Percentiles rank a stretch among this genome's conserved stretches.
These are phyloP conservation scores for Hypoxylon crocopeplum DNA, from an alignment of 495 filamentous ascomycete species.

Conservation along the genomic window DNA sequence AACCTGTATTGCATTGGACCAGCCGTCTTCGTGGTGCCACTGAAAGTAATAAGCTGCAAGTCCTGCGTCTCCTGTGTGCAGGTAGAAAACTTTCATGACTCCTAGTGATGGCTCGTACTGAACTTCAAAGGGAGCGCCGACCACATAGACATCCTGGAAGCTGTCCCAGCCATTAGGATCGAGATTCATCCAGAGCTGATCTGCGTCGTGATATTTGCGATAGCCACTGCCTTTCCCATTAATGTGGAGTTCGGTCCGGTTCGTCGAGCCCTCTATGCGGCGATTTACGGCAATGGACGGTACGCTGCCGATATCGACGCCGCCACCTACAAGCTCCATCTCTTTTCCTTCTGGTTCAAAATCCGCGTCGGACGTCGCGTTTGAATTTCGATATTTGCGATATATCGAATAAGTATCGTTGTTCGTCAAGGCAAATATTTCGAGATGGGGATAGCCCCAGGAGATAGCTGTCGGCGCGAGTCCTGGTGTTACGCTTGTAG, in stretches of 20 bases:
- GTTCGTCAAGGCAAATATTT: constrained; percentile 14
- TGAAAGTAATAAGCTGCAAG: constrained; percentile 5
- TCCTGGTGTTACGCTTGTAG: constrained; percentile 5
- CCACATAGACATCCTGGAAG: neutral
- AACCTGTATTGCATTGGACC: constrained; percentile 1
- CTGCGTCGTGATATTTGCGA: neutral
- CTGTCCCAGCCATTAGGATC: neutral
- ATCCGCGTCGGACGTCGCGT: neutral
- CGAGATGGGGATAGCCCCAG: constrained; percentile 24
- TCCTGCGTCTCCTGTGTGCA: neutral
- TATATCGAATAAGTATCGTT: constrained; percentile 6
- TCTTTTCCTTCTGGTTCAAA: constrained; percentile 1
- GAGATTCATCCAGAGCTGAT: neutral
- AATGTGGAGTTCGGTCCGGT: constrained; percentile 10
- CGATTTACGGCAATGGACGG: constrained; percentile 8
- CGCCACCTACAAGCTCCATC: constrained; percentile 14
- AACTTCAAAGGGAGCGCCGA: neutral
- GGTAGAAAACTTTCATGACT: constrained; percentile 6
- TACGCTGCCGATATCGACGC: neutral
- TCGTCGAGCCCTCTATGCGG: neutral
- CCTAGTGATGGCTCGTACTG: neutral
- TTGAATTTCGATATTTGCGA: constrained; percentile 18
- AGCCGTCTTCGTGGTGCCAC: neutral
- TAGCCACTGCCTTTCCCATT: neutral
- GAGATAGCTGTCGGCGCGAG: constrained; percentile 15